These are phyloP conservation scores for Annona squamosa DNA, from an alignment of 164 flowering plant genomes.

Conservation along the genomic window DNA sequence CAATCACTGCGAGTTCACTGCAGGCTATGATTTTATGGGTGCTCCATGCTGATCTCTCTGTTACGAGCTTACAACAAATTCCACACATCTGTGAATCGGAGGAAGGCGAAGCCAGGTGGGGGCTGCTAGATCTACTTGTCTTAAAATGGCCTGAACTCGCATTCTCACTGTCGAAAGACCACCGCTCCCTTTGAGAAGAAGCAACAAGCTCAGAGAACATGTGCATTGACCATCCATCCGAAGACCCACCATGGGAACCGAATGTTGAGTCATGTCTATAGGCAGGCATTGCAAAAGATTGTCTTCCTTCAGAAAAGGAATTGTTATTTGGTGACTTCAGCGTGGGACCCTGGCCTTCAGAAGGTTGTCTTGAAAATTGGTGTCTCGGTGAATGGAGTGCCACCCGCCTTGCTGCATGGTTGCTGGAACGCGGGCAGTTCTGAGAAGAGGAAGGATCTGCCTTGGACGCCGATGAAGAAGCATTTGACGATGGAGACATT, in stretches of 20 bases:
- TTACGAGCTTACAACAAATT: conserved; percentile 57
- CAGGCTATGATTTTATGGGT: conserved; percentile 34
- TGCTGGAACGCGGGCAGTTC: conserved; percentile 24
- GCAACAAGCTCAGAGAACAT: conserved; percentile 78
- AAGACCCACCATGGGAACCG: conserved; percentile 66
- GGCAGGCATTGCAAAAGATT: conserved; percentile 40
- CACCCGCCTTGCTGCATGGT: conserved; percentile 42
- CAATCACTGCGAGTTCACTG: conserved; percentile 53
- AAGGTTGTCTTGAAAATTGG: conserved; percentile 50
- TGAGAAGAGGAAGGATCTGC: conserved; percentile 30
- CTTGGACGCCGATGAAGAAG: conserved; percentile 31
- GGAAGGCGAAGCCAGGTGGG: conserved; percentile 45
- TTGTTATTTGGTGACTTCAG: conserved; percentile 48
- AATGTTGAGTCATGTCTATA: conserved; percentile 46
- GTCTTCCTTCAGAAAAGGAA: conserved; percentile 62
- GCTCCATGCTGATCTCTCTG: conserved; percentile 53
- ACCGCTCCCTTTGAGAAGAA: conserved; percentile 64
- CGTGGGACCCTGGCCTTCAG: conserved; percentile 48
- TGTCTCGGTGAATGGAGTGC: conserved; percentile 55
- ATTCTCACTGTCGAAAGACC: conserved; percentile 86
- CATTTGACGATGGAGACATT: conserved; percentile 42
- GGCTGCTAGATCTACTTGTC: conserved; percentile 49
- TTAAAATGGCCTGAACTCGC: conserved; percentile 37
- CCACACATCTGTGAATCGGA: conserved; percentile 60
- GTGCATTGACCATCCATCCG: conserved; percentile 86